Conservation (phyloP, 2,329 filamentous ascomycete genomes). For the Claviceps arundinis region DNA sequence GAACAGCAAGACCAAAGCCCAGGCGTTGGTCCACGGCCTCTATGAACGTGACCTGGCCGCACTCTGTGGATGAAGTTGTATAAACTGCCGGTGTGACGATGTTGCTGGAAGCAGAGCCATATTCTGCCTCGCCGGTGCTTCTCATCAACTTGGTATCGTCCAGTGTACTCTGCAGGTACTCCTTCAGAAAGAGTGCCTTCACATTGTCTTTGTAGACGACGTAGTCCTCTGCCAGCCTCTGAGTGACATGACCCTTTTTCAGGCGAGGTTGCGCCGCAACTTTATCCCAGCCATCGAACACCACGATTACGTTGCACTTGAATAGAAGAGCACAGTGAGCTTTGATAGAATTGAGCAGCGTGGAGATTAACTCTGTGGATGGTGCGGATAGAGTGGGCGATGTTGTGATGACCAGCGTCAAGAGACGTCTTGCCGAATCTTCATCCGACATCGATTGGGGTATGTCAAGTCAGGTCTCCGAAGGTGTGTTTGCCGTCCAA, state of each 20-base stretch:
- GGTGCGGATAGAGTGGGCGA: slow-evolving; percentile 42
- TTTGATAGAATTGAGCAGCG: slow-evolving; percentile 32
- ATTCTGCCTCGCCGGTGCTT: slow-evolving; percentile 29
- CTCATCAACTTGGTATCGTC: slow-evolving; percentile 1
- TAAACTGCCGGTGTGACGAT: slow-evolving; percentile 9
- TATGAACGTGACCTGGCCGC: slow-evolving; percentile 31
- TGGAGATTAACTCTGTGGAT: slow-evolving; percentile 35
- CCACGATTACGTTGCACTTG: slow-evolving; percentile 32
- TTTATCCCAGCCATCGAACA: slow-evolving; percentile 39
- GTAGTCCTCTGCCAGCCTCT: slow-evolving; percentile 27
- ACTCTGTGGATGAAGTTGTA: slow-evolving; percentile 12
- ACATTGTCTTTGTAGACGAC: slow-evolving; percentile 33
- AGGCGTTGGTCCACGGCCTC: slow-evolving; percentile 31
- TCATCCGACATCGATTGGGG: background rate
- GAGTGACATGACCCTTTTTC: slow-evolving; percentile 40
- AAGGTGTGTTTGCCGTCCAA: background rate
- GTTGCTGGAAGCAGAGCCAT: slow-evolving; percentile 27
- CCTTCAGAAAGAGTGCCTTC: slow-evolving; percentile 22
- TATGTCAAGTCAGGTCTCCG: background rate
- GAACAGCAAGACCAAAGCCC: slow-evolving; percentile 40
- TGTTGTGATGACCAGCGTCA: slow-evolving; percentile 34
- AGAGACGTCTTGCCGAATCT: background rate
- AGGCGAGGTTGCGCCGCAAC: slow-evolving; percentile 29
- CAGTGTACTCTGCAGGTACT: slow-evolving; percentile 4
- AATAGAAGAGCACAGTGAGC: slow-evolving; percentile 27